Evolutionary conservation across 2,329 filamentous ascomycete genomes (phyloP).

Genomic region (Cordyceps cateniannulata): DNA sequence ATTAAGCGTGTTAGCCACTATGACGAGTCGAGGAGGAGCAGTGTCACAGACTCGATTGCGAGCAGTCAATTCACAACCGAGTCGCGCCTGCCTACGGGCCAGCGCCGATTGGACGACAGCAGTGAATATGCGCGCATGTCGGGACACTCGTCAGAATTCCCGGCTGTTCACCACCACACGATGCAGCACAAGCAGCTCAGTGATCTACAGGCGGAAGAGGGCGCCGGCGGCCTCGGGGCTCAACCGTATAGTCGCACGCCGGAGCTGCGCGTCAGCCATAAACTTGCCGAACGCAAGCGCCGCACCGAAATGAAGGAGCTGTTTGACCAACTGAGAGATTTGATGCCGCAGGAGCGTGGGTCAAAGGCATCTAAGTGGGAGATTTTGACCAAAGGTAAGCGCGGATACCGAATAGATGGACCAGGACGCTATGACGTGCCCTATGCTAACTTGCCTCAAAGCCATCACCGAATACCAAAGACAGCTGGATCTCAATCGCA

Average conservation of each 20-base stretch:
- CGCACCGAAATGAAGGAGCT: slow-evolving; percentile 84
- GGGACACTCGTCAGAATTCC: slow-evolving; percentile 47
- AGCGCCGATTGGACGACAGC: slow-evolving; percentile 63
- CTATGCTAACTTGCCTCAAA: slow-evolving; percentile 21
- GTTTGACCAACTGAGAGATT: slow-evolving; percentile 71
- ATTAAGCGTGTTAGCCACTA: slow-evolving; percentile 49
- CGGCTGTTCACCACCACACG: slow-evolving; percentile 63
- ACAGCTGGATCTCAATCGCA: slow-evolving; percentile 42
- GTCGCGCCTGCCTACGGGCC: slow-evolving; percentile 63
- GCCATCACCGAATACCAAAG: slow-evolving; percentile 57
- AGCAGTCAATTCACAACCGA: slow-evolving; percentile 75
- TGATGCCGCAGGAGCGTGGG: slow-evolving; percentile 74
- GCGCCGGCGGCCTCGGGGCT: slow-evolving; percentile 42
- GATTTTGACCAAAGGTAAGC: slow-evolving; percentile 73
- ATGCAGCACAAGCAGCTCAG: slow-evolving; percentile 68
- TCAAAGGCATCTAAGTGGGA: slow-evolving; percentile 89
- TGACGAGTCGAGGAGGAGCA: slow-evolving; percentile 65
- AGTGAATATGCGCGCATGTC: slow-evolving; percentile 45
- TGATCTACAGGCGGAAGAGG: slow-evolving; percentile 57
- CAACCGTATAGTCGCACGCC: slow-evolving; percentile 80
- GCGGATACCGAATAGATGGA: background rate
- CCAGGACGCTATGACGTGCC: background rate
- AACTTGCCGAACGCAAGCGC: slow-evolving; percentile 76
- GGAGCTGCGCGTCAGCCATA: slow-evolving; percentile 76
- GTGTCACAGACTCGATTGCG: slow-evolving; percentile 68